phyloP scores from a whole-genome alignment of 768 basidiomycete genomes.

The Lactifluus subvellereus region DNA sequence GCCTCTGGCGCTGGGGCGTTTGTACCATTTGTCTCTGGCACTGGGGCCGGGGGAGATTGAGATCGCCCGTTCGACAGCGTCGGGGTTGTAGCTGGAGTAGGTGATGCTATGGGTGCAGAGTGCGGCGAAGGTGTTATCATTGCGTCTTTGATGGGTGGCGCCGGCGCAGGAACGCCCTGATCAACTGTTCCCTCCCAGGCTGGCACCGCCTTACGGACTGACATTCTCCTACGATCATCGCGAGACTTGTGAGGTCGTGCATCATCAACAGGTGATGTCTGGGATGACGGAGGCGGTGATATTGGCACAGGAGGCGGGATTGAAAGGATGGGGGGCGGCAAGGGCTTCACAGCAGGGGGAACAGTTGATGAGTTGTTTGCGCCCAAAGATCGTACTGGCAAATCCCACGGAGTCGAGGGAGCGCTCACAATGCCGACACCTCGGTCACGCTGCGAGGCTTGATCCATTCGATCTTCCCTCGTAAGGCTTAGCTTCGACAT shows the following conservation, averaged over 20 bases:
- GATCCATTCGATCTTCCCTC: slow-evolving; percentile 33
- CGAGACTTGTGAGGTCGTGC: background rate
- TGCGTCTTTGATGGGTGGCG: background rate
- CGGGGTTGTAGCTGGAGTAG: background rate
- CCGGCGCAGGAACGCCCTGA: background rate
- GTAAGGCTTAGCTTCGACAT: slow-evolving; percentile 62
- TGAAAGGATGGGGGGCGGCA: slow-evolving; percentile 17
- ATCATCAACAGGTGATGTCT: slow-evolving; percentile 19
- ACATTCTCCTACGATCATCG: slow-evolving; percentile 28
- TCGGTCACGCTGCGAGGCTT: slow-evolving; percentile 30
- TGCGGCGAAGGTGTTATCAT: slow-evolving; percentile 1
- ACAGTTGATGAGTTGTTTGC: background rate
- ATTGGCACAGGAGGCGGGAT: slow-evolving; percentile 6
- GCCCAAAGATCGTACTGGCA: background rate
- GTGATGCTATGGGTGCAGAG: background rate
- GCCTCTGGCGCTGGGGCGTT: background rate
- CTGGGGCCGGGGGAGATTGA: background rate
- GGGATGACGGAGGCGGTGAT: slow-evolving; percentile 22
- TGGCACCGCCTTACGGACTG: slow-evolving; percentile 30
- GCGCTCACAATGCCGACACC: slow-evolving; percentile 29
- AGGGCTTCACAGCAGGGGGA: slow-evolving; percentile 17
- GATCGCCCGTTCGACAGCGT: background rate
- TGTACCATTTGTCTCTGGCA: background rate
- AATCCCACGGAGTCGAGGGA: slow-evolving; percentile 6
- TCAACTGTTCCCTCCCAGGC: slow-evolving; percentile 28